Conservation (phyloP, 2,329 filamentous ascomycete genomes). For the Acephala macrosclerotiorum region DNA sequence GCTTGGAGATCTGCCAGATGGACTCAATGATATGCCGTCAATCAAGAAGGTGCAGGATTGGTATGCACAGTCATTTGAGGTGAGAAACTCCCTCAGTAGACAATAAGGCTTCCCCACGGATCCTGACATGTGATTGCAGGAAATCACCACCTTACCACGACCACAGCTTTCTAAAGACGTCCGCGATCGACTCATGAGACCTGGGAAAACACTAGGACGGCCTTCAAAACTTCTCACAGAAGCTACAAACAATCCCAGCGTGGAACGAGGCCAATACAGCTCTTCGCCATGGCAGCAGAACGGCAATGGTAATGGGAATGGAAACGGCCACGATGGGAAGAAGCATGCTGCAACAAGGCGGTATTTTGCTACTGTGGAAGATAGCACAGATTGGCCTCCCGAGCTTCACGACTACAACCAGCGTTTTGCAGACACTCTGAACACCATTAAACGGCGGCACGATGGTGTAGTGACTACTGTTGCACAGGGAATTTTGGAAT, state of each 20-base stretch:
- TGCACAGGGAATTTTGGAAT: conserved; percentile 96
- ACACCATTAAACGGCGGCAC: conserved; percentile 94
- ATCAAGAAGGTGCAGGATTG: conserved; percentile 95
- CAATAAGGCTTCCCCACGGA: conserved; percentile 1
- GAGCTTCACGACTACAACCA: conserved; percentile 95
- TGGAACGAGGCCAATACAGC: conserved; percentile 82
- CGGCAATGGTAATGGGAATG: conserved; percentile 53
- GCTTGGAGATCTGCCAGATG: conserved; percentile 89
- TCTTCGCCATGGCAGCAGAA: conserved; percentile 56
- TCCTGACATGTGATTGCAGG: conserved; percentile 59
- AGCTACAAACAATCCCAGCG: conserved; percentile 88
- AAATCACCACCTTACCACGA: conserved; percentile 87
- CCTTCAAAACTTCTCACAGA: conserved; percentile 76
- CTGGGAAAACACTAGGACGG: conserved; percentile 60
- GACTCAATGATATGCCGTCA: conserved; percentile 96
- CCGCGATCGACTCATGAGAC: conserved; percentile 78
- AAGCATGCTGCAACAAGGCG: conserved; percentile 65
- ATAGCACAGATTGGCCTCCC: conserved; percentile 88
- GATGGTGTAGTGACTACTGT: conserved; percentile 98
- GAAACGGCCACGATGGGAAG: conserved; percentile 56
- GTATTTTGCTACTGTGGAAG: conserved; percentile 94
- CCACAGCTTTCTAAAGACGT: conserved; percentile 80
- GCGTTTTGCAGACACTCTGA: conserved; percentile 84
- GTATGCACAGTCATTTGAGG: conserved; percentile 99
- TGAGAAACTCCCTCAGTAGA: conserved; percentile 52